phyloP scores from a whole-genome alignment of 116 monocot genomes.

The Phalaenopsis hybrid region DNA sequence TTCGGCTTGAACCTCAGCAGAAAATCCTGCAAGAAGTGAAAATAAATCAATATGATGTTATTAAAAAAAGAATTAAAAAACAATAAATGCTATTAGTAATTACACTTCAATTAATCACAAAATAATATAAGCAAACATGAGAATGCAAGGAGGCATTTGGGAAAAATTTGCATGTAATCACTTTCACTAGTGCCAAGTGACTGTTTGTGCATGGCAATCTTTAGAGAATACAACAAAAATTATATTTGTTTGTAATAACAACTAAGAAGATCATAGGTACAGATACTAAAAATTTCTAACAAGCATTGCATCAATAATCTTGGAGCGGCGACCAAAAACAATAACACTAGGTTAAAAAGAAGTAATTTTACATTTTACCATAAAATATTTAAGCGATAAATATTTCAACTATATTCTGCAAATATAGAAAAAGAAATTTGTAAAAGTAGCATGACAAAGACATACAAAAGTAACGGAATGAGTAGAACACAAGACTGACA shows the following conservation, averaged over 20 bases:
- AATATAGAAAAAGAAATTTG: no score
- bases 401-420: no score
- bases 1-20: slow-evolving; percentile 52
- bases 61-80: background rate
- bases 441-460: background rate
- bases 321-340: background rate
- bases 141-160: background rate
- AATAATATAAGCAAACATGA: background rate
- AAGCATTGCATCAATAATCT: no score
- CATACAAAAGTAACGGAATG: background rate
- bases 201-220: background rate
- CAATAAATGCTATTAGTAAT: background rate
- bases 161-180: background rate
- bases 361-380: background rate
- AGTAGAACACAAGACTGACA: background rate
- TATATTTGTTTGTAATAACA: background rate
- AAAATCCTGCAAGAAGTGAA: slow-evolving; percentile 33
- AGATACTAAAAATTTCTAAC: no score
- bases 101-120: background rate
- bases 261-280: no score
- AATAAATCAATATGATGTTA: slow-evolving; percentile 1
- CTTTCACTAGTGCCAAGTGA: background rate
- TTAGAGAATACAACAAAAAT: background rate
- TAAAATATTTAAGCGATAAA: background rate
- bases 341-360: background rate